Percentiles rank a stretch among this genome's conserved stretches.
Evolutionary conservation across 805 yeast genomes (phyloP).

Genomic region (Jamesozyma lodderae): DNA sequence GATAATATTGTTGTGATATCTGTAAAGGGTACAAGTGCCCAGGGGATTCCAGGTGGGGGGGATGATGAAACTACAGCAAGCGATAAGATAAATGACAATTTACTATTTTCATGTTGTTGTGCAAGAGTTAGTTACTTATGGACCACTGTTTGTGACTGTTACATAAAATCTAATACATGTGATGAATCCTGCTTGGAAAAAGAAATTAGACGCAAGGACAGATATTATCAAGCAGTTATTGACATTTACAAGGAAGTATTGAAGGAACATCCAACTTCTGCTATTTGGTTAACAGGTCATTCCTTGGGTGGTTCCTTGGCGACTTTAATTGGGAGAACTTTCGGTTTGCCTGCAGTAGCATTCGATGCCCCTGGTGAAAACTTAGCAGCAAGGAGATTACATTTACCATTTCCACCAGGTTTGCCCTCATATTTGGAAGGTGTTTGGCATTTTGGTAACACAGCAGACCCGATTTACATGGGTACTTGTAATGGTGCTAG

Average conservation of each 20-base stretch:
- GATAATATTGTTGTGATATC: constrained; percentile 61
- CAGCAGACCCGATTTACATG: constrained; percentile 94
- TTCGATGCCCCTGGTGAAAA: constrained; percentile 92
- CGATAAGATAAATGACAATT: constrained; percentile 81
- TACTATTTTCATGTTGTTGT: constrained; percentile 91
- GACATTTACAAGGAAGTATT: constrained; percentile 71
- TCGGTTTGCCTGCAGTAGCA: constrained; percentile 80
- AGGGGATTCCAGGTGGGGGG: constrained; percentile 65
- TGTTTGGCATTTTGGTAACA: constrained; percentile 93
- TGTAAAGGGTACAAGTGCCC: constrained; percentile 87
- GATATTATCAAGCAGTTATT: constrained; percentile 72
- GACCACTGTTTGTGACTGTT: constrained; percentile 95
- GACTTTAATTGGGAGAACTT: constrained; percentile 75
- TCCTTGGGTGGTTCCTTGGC: constrained; percentile 88
- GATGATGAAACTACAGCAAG: constrained; percentile 68
- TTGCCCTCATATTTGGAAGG: constrained; percentile 67
- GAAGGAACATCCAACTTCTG: constrained; percentile 53
- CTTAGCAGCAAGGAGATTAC: constrained; percentile 73
- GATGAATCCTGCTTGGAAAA: constrained; percentile 77
- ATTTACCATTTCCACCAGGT: constrained; percentile 91
- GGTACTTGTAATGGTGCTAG: constrained; percentile 95
- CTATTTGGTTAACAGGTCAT: constrained; percentile 91
- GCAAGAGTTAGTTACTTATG: constrained; percentile 85
- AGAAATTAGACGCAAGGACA: constrained; percentile 63
- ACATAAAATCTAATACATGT: constrained; percentile 73